Evolutionary conservation across 2,329 filamentous ascomycete species (phyloP).

Genomic region (Fusarium fracticaudum): DNA sequence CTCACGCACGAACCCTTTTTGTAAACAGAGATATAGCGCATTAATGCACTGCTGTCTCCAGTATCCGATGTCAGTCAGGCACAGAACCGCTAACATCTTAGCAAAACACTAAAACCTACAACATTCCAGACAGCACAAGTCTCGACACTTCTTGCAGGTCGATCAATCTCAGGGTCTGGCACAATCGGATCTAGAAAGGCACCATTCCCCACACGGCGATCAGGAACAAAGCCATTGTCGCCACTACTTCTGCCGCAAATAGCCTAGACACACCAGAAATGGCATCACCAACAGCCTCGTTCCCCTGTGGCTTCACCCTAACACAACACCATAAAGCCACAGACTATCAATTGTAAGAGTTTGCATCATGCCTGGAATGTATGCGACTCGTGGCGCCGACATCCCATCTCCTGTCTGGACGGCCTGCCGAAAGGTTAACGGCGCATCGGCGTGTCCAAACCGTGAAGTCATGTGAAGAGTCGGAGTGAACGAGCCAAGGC

Average conservation of each 20-base stretch:
- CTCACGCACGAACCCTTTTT: too few relatives aligned
- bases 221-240: constrained; percentile 24
- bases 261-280: neutral
- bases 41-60: neutral
- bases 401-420: neutral
- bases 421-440: constrained; percentile 20
- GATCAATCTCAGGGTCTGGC: neutral
- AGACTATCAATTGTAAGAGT: neutral
- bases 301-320: neutral
- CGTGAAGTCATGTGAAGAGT: neutral
- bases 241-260: constrained; percentile 15
- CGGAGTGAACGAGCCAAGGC: neutral
- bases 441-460: neutral
- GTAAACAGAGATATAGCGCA: too few relatives aligned
- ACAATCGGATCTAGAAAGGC: neutral
- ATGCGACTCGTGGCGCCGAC: neutral
- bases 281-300: constrained; percentile 5
- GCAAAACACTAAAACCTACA: neutral
- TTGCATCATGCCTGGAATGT: constrained; percentile 17
- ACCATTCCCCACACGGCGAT: neutral
- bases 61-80: neutral
- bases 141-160: rapidly evolving
- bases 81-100: neutral
- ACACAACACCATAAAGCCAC: neutral
- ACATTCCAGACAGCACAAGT: constrained; percentile 19